Base-by-base conservation (phyloP, 768 basidiomycete genomes). In the Nidularia pulvinata region DNA sequence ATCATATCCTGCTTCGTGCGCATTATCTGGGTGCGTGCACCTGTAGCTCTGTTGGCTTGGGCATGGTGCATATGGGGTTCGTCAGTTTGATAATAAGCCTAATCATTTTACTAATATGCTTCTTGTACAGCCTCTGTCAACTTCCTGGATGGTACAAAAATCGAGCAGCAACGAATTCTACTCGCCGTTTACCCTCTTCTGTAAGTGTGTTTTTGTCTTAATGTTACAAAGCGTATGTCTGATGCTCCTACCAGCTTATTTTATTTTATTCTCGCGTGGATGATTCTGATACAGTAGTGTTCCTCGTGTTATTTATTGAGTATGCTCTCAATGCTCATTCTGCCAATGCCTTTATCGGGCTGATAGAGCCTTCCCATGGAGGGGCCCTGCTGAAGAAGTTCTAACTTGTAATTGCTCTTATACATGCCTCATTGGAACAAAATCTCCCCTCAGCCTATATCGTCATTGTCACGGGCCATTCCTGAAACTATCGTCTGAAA, bases 21-120 rank as follows among this genome's bases (percentile, higher is more conserved):
- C 45, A 72, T 86, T 32, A 88, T 98, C 48, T 97, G 89, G 72
- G 76, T 98, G 53, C 83, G 96, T 53, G 88, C 86, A 33, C 96
- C 96, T 7, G 69, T 98, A 33, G 89, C 94, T 45, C 67, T 96
- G 30, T 78, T 86, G 16, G 90, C 93, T 10, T 96, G 94, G 89
- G 94, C 80, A 36, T 98, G 96, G 96, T 93, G 88, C 67, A 90
- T 97, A 54, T 98, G 95, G 94, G 96, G 95, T 98, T 64, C 55
- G 83, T 68, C 34, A 19, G 37, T 47, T 19, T 11, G 6, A n/a
- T 33, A 50, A 7, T 3, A 16, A 19, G 9, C 13, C n/a, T 36
- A 10, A 51, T 47, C 32, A 10, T 43, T 10, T 10, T 34, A 42
- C 37, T 48, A 16, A 35, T 42, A 30, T 53, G 30, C 14, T 43